phyloP scores from a whole-genome alignment of 1,284 basidiomycete genomes.

The Cryptococcus sp. region DNA sequence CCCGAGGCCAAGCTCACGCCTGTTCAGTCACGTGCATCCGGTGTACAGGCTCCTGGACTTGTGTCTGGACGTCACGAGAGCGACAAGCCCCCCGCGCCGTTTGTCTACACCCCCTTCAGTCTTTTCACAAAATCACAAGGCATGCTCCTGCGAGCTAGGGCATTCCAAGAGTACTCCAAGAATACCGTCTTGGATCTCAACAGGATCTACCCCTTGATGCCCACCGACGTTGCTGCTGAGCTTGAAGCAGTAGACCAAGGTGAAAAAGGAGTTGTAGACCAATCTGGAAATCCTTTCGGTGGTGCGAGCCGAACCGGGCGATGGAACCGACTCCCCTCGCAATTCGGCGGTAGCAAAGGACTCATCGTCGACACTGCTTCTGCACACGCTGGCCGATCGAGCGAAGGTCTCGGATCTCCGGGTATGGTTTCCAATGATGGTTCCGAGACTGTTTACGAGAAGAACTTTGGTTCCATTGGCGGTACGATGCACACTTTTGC shows the following conservation, averaged over 20 bases:
- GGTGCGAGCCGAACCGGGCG: conserved; percentile 6
- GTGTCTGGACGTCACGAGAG: conserved; percentile 44
- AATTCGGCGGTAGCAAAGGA: conserved; percentile 15
- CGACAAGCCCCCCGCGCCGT: conserved; percentile 54
- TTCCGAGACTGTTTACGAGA: conserved; percentile 13
- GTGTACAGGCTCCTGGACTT: conserved; percentile 43
- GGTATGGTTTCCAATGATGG: conserved; percentile 13
- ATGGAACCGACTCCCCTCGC: conserved; percentile 22
- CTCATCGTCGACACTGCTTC: conserved; percentile 23
- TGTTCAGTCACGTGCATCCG: conserved; percentile 45
- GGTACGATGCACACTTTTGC: conserved; percentile 9
- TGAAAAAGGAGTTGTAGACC: conserved; percentile 15
- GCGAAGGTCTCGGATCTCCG: conserved; percentile 7
- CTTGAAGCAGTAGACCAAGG: conserved; percentile 34
- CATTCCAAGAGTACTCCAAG: conserved; percentile 50
- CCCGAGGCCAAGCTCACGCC: conserved; percentile 45
- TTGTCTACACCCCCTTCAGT: conserved; percentile 58
- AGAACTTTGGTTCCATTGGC: conserved; percentile 10
- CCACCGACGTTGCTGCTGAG: conserved; percentile 46
- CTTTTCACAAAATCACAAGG: conserved; percentile 56
- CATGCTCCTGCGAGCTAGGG: conserved; percentile 53
- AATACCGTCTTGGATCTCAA: conserved; percentile 49
- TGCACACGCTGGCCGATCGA: conserved; percentile 1
- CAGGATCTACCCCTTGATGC: conserved; percentile 50
- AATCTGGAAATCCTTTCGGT: conserved; percentile 18